phyloP scores from a whole-genome alignment of 2,329 filamentous ascomycete species.

The Diaporthe caulivora region DNA sequence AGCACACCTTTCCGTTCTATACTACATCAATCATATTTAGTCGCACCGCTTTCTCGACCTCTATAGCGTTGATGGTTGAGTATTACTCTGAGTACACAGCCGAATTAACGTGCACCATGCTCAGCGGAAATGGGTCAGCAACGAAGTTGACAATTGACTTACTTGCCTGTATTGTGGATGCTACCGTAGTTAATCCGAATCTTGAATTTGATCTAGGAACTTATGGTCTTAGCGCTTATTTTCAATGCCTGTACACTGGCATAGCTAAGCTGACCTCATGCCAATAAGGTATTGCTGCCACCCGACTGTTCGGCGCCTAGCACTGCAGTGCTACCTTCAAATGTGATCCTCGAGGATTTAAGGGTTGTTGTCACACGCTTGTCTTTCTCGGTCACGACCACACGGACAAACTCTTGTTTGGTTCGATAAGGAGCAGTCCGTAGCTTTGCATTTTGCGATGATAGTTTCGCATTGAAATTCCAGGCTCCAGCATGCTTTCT shows the following conservation, averaged over 20 bases:
- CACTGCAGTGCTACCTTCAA: background rate
- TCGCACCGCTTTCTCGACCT: no score
- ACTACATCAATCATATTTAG: no score
- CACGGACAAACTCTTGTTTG: background rate
- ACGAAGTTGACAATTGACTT: no score
- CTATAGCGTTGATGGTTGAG: no score
- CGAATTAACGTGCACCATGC: no score
- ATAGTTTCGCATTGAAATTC: background rate
- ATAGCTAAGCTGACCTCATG: background rate
- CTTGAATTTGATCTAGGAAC: no score
- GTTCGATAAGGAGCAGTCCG: background rate
- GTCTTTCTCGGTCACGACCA: background rate
- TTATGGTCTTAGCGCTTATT: background rate
- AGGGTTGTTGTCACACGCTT: background rate
- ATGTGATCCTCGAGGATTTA: background rate
- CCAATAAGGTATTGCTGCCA: background rate
- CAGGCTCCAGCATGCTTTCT: background rate
- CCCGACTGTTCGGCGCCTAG: background rate
- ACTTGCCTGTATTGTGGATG: no score
- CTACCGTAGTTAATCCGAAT: no score
- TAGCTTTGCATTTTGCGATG: background rate
- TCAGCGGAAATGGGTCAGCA: no score
- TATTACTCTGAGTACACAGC: no score
- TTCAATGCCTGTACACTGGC: no score
- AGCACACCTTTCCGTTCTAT: no score